phyloP scores from a whole-genome alignment of 495 filamentous ascomycete genomes.

The Hypomontagnella submonticulosa region DNA sequence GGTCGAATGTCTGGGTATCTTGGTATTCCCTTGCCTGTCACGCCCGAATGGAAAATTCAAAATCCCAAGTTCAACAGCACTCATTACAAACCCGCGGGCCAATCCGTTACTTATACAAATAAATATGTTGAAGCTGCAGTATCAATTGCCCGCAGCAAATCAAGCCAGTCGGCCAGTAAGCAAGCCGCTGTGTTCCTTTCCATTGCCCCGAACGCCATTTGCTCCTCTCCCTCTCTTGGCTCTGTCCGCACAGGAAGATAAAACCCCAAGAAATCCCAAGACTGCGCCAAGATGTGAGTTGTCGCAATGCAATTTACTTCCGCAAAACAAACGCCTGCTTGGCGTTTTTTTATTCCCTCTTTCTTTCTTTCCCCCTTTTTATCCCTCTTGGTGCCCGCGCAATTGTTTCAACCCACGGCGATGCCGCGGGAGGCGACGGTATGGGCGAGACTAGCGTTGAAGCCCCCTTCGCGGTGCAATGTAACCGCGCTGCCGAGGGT shows the following conservation, averaged over 20 bases:
- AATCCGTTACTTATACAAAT: slow-evolving; percentile 19
- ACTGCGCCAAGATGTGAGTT: slow-evolving; percentile 32
- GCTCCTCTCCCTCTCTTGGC: slow-evolving; percentile 23
- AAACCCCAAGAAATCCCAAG: slow-evolving; percentile 28
- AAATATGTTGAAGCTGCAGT: neutral
- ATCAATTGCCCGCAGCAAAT: too few relatives aligned
- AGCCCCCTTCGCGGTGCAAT: neutral
- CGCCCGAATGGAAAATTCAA: slow-evolving; percentile 1
- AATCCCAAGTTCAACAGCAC: too few relatives aligned
- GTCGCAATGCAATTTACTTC: slow-evolving; percentile 24
- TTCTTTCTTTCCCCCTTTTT: neutral
- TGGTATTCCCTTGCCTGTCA: slow-evolving; percentile 12
- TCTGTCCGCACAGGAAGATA: slow-evolving; percentile 6
- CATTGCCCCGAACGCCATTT: slow-evolving; percentile 21
- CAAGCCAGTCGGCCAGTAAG: too few relatives aligned
- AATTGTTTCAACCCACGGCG: slow-evolving; percentile 16
- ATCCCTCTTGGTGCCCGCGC: neutral
- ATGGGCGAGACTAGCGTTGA: slow-evolving; percentile 4
- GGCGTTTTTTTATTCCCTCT: slow-evolving; percentile 4
- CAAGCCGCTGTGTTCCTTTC: neutral
- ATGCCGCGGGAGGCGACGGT: neutral
- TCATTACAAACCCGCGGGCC: slow-evolving; percentile 5
- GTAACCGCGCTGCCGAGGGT: neutral
- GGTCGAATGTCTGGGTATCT: slow-evolving; percentile 40
- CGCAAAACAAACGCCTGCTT: slow-evolving; percentile 21